These are phyloP conservation scores for Collybiopsis confluens DNA, from an alignment of 768 basidiomycete genomes.

Conservation along the genomic window DNA sequence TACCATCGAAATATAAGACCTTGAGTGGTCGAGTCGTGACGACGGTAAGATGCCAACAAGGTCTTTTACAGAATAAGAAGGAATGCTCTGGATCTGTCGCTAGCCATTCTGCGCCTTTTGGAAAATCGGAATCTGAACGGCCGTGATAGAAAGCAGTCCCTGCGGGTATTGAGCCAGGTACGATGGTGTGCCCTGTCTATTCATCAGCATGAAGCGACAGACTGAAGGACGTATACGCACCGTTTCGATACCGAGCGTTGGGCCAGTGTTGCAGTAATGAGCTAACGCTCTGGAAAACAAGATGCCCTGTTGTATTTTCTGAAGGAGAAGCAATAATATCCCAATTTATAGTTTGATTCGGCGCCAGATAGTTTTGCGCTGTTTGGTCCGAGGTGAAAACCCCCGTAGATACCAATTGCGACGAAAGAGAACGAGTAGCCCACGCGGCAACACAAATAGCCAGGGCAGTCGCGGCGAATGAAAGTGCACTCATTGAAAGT, in stretches of 20 bases:
- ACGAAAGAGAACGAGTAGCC: not conserved
- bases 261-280: slow-evolving; percentile 32
- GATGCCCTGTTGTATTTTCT: slow-evolving; percentile 21
- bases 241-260: slow-evolving; percentile 33
- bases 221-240: slow-evolving; percentile 12
- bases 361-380: not conserved
- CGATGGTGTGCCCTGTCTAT: slow-evolving; percentile 17
- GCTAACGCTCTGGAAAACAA: slow-evolving; percentile 19
- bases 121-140: slow-evolving; percentile 9
- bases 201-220: not conserved
- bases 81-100: slow-evolving; percentile 20
- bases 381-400: not conserved
- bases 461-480: not conserved
- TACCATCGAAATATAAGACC: slow-evolving; percentile 50
- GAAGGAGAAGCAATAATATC: slow-evolving; percentile 16
- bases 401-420: not conserved
- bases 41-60: slow-evolving; percentile 34
- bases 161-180: slow-evolving; percentile 13
- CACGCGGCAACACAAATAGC: not conserved
- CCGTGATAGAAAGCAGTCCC: slow-evolving; percentile 20
- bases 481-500: not conserved
- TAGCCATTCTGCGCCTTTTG: slow-evolving; percentile 15
- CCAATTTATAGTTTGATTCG: slow-evolving; percentile 13
- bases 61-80: slow-evolving; percentile 29
- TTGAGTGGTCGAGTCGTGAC: slow-evolving; percentile 34